Evolutionary conservation across 371 early-diverging fungal species (phyloP).

Genomic region (Lichtheimia ramosa): DNA sequence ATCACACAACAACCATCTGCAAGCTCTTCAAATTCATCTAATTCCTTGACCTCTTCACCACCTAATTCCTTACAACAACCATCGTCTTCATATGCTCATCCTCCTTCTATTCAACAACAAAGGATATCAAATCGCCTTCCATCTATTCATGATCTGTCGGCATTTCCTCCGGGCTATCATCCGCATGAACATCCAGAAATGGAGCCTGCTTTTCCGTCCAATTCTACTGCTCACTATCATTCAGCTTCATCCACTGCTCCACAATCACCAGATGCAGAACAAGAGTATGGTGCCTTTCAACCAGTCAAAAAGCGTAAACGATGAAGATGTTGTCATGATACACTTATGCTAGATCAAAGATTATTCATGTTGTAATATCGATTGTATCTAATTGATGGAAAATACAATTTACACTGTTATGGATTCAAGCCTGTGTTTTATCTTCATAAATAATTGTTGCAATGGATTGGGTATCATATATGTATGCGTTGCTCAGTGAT

Average conservation of each 20-base stretch:
- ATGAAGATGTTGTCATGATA: slow-evolving; percentile 8
- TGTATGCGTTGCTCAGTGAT: no score
- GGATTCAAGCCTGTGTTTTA: no score
- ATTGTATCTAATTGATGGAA: no score
- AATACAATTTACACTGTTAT: no score
- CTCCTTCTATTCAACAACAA: not conserved
- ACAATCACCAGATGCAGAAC: slow-evolving; percentile 6
- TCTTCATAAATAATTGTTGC: no score
- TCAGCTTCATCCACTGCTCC: slow-evolving; percentile 10
- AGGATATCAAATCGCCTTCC: slow-evolving; percentile 25
- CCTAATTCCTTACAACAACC: slow-evolving; percentile 12
- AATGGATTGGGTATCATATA: no score
- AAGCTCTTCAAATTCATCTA: slow-evolving; percentile 7
- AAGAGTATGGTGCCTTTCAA: slow-evolving; percentile 18
- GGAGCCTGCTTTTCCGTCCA: slow-evolving; percentile 1
- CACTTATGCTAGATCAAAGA: no score
- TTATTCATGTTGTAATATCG: no score
- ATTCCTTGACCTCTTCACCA: slow-evolving; percentile 12
- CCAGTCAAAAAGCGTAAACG: slow-evolving; percentile 31
- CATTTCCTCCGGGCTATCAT: slow-evolving; percentile 15
- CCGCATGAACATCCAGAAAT: slow-evolving; percentile 14
- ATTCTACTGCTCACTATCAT: not conserved
- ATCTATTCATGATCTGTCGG: slow-evolving; percentile 36
- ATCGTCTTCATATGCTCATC: no score
- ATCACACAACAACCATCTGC: slow-evolving; percentile 13